Evolutionary conservation across 1,139 yeast species (phyloP).

Genomic region (Nakaseomyces uthaithaninus): DNA sequence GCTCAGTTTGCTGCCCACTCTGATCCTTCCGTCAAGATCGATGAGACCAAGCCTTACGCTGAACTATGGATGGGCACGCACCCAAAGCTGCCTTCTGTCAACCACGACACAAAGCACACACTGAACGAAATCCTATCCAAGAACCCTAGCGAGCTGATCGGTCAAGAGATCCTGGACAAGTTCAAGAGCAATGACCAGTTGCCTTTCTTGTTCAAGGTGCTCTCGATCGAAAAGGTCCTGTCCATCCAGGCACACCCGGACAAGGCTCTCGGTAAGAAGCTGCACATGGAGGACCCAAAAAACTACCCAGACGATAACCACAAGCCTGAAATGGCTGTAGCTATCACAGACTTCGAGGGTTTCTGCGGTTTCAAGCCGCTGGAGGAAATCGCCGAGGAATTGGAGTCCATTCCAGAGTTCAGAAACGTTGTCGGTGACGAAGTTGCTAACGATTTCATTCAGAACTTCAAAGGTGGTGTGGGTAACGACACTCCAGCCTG

Average conservation of each 20-base stretch:
- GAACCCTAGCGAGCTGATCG: slow-evolving; percentile 54
- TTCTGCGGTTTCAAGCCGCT: slow-evolving; percentile 97
- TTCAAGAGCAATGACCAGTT: slow-evolving; percentile 65
- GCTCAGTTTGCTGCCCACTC: slow-evolving; percentile 76
- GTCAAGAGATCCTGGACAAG: slow-evolving; percentile 48
- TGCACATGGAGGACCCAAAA: slow-evolving; percentile 77
- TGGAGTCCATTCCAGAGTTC: slow-evolving; percentile 69
- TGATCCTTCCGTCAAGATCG: slow-evolving; percentile 52
- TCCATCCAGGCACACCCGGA: slow-evolving; percentile 98
- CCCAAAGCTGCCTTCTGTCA: slow-evolving; percentile 78
- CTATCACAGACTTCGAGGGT: slow-evolving; percentile 91
- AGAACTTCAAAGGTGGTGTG: slow-evolving; percentile 39
- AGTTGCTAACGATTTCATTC: slow-evolving; percentile 44
- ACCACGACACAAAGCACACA: slow-evolving; percentile 44
- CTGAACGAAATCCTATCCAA: slow-evolving; percentile 58
- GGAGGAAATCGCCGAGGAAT: slow-evolving; percentile 58
- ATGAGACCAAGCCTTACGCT: slow-evolving; percentile 73
- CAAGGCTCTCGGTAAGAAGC: slow-evolving; percentile 65
- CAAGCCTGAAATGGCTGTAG: slow-evolving; percentile 99
- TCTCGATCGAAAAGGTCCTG: slow-evolving; percentile 84
- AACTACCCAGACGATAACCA: slow-evolving; percentile 97
- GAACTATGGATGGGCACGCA: slow-evolving; percentile 99
- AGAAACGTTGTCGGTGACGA: slow-evolving; percentile 59
- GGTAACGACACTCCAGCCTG: slow-evolving; percentile 35
- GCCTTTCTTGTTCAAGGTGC: slow-evolving; percentile 88